Base-by-base conservation (phyloP, 768 basidiomycete genomes). In the Gyrodon lividus region DNA sequence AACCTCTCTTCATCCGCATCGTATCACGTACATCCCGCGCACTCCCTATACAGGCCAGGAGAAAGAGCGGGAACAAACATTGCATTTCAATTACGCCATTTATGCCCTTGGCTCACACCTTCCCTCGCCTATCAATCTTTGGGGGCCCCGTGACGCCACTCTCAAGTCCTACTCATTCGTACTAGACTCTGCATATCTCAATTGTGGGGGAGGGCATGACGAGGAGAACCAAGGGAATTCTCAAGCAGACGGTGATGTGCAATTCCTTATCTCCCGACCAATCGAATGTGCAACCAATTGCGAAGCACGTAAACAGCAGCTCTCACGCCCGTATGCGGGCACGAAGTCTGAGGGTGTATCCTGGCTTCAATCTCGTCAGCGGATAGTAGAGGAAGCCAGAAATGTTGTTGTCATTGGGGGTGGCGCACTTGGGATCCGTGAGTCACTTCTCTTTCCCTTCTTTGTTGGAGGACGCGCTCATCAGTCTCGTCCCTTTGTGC, bases 401-500 rank as follows among this genome's bases (percentile, higher is more conserved):
- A 78, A 74, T 37, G 74, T 89, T 4, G 74, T 88, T 6, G 76
- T 89, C 13, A 77, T 88, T 2, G 87, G 88, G 2, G 87, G 84
- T 10, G 87, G 88, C 0, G 84, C 87, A 1, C 76, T 89, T 8
- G 87, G 87, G 3, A 80, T 89, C 23, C 84, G 84, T 86, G 62
- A 58, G 82, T 74, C 23, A 22, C 19, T 24, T 37, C 37, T 26
- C 2, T 8, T 13, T 14, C 37, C 35, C 12, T 4, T 34, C 6
- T 14, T 20, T 24, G 14, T 31, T 2, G 34, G 16, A 31, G n/a
- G 17, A 14, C 6, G 12, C 13, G 40, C 23, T 41, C 8, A 41
- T 24, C 6, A 23, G 40, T 23, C 22, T 24, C 13, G 10, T 31
- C 31, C 3, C 12, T 31, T 14, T 14, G 12, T 12, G 13, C 12